Evolutionary conservation across 2,329 filamentous ascomycete genomes (phyloP).

Genomic region (Aplosporella prunicola): DNA sequence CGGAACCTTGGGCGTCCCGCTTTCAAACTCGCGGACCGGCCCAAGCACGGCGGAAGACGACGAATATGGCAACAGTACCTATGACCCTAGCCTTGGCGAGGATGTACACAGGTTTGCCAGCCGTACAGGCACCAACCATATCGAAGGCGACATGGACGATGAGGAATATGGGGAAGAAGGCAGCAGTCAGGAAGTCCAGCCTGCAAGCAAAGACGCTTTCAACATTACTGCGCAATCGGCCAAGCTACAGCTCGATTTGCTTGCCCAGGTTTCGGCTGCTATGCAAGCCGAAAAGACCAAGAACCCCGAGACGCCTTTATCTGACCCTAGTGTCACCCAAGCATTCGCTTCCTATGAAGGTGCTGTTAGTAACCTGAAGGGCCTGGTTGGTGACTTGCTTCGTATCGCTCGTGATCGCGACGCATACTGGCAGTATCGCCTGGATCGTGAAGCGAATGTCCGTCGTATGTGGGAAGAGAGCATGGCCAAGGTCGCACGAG

Average conservation of each 20-base stretch:
- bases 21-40: conserved; percentile 23
- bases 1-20: conserved; percentile 3
- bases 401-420: conserved; percentile 92
- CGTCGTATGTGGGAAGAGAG: conserved; percentile 97
- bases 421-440: conserved; percentile 89
- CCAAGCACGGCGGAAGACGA: conserved; percentile 47
- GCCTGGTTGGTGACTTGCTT: conserved; percentile 73
- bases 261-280: conserved; percentile 76
- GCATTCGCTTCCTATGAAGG: conserved; percentile 80
- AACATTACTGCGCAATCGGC: conserved; percentile 96
- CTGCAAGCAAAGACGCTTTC: conserved; percentile 82
- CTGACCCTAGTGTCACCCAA: conserved; percentile 65
- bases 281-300: conserved; percentile 61
- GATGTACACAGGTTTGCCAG: conserved; percentile 42
- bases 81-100: conserved; percentile 50
- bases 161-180: conserved; percentile 71
- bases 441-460: conserved; percentile 85
- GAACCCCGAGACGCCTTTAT: conserved; percentile 63
- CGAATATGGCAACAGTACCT: conserved; percentile 42
- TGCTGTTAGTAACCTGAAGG: conserved; percentile 78
- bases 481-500: conserved; percentile 91
- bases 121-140: conserved; percentile 39
- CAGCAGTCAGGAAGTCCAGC: conserved; percentile 63
- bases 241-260: conserved; percentile 81
- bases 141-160: conserved; percentile 52